Conservation (phyloP, 2,329 filamentous ascomycete species). For the Aspergillus floridensis region DNA sequence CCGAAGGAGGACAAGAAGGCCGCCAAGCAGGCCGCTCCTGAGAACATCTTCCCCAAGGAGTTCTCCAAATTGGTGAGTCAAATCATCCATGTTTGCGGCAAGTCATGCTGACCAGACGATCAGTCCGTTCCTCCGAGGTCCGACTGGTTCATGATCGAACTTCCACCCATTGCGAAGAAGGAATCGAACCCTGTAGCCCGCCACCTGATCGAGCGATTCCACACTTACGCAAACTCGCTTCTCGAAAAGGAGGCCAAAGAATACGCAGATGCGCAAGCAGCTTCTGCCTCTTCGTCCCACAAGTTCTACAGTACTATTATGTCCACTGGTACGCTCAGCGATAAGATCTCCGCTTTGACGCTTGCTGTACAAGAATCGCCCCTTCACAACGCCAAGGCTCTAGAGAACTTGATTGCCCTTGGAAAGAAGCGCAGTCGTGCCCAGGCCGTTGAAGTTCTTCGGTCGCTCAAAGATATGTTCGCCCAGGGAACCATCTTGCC, state of each 20-base stretch:
- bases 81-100: not conserved
- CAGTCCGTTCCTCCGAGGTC: conserved; percentile 61
- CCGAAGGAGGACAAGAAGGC: conserved; percentile 23
- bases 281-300: conserved; percentile 79
- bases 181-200: conserved; percentile 49
- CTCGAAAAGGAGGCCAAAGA: conserved; percentile 73
- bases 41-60: conserved; percentile 34
- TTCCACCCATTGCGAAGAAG: conserved; percentile 54
- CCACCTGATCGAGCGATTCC: conserved; percentile 56
- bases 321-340: conserved; percentile 90
- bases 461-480: conserved; percentile 89
- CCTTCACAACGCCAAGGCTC: conserved; percentile 83
- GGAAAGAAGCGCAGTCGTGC: conserved; percentile 92
- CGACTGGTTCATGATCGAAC: conserved; percentile 64
- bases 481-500: conserved; percentile 85
- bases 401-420: conserved; percentile 77
- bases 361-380: conserved; percentile 94
- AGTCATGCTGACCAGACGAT: conserved; percentile 10
- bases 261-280: conserved; percentile 69
- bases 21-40: conserved; percentile 18
- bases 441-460: conserved; percentile 87
- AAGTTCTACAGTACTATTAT: conserved; percentile 98
- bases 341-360: conserved; percentile 94
- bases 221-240: conserved; percentile 67
- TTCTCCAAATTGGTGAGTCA: conserved; percentile 35